phyloP scores from a whole-genome alignment of 2,329 filamentous ascomycete species.

The Fusarium brevicatenulatum region DNA sequence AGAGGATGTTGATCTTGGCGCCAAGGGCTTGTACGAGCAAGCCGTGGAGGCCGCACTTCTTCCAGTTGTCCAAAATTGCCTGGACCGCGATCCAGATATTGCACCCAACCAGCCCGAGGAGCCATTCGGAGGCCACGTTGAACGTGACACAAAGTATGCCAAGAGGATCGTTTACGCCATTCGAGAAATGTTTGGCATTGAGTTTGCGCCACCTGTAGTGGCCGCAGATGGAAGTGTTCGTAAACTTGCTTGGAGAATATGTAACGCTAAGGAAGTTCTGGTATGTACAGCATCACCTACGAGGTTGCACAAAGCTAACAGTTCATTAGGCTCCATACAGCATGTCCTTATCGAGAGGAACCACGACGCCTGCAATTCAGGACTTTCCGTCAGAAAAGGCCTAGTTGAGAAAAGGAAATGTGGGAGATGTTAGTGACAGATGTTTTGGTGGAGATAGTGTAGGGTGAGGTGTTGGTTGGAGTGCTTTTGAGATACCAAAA shows the following conservation, averaged over 20 bases:
- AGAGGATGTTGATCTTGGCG: conserved; percentile 72
- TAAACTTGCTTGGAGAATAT: conserved; percentile 93
- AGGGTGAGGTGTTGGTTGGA: conserved; percentile 1
- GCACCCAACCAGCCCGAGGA: conserved; percentile 84
- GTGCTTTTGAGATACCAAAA: conserved; percentile 31
- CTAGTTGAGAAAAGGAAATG: not conserved
- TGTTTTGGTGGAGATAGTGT: not conserved
- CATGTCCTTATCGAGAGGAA: conserved; percentile 73
- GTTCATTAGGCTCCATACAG: conserved; percentile 73
- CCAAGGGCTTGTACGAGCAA: conserved; percentile 69
- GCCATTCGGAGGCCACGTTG: conserved; percentile 84
- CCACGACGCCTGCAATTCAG: conserved; percentile 65
- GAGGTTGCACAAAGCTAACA: conserved; percentile 2
- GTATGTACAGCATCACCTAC: conserved; percentile 62
- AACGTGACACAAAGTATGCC: conserved; percentile 88
- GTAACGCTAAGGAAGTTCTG: conserved; percentile 93
- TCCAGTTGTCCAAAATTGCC: conserved; percentile 88
- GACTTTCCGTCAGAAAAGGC: conserved; percentile 49
- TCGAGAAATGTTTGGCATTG: conserved; percentile 95
- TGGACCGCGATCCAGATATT: conserved; percentile 91
- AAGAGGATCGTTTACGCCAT: conserved; percentile 93
- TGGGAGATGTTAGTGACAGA: not conserved
- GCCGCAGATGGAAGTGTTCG: conserved; percentile 89
- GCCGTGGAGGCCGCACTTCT: conserved; percentile 82
- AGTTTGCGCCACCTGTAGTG: conserved; percentile 93